phyloP scores from a whole-genome alignment of 2,329 filamentous ascomycete species.

The Aspergillus pseudoviridinutans region DNA sequence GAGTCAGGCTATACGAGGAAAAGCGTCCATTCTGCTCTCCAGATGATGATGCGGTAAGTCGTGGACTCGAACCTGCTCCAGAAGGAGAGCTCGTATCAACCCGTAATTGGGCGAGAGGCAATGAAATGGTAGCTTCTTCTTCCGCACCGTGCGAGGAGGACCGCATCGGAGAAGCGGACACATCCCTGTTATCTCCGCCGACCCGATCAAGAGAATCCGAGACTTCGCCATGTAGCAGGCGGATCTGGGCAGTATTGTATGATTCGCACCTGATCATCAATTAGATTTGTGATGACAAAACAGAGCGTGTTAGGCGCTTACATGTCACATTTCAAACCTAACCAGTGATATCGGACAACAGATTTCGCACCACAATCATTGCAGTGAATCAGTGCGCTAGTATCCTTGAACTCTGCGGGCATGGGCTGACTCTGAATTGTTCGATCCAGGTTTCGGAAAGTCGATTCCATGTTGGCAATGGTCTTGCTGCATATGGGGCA shows the following conservation, averaged over 20 bases:
- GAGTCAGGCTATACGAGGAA: conserved; percentile 34
- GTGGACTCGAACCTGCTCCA: conserved; percentile 15
- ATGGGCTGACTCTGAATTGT: conserved; percentile 88
- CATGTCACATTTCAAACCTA: conserved; percentile 79
- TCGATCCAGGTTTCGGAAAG: conserved; percentile 86
- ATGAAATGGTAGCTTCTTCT: conserved; percentile 19
- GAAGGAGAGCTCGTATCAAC: conserved; percentile 26
- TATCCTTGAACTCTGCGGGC: conserved; percentile 76
- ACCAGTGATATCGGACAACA: conserved; percentile 86
- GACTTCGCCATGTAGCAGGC: conserved; percentile 33
- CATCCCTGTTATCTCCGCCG: conserved; percentile 13
- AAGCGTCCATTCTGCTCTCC: conserved; percentile 21
- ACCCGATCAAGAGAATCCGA: conserved; percentile 23
- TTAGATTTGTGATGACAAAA: conserved; percentile 7
- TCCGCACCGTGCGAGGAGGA: conserved; percentile 26
- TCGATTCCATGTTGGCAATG: conserved; percentile 94
- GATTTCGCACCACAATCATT: conserved; percentile 92
- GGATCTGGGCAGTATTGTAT: conserved; percentile 45
- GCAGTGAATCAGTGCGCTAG: conserved; percentile 79
- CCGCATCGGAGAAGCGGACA: conserved; percentile 16
- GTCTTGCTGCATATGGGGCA: conserved; percentile 96
- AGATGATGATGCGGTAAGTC: conserved; percentile 17
- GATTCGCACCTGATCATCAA: conserved; percentile 38
- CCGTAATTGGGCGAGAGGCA: conserved; percentile 22
- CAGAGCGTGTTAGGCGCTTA: conserved; percentile 27